Conservation (phyloP, 805 yeast genomes). For the Pichia heedii region DNA sequence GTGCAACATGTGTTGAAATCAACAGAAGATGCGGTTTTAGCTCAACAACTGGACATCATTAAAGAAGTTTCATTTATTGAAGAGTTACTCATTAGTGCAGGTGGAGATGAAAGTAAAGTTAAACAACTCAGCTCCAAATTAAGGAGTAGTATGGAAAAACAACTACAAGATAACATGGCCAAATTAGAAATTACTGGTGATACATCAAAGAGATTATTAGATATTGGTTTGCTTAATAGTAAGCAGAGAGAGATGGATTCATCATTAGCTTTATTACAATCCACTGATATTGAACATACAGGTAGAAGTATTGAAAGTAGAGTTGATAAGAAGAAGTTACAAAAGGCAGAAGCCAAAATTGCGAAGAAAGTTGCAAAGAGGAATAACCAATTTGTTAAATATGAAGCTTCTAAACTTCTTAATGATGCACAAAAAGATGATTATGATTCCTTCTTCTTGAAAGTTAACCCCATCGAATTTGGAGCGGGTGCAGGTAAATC, state of each 20-base stretch:
- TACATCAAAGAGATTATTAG: constrained; percentile 77
- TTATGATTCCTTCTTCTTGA: constrained; percentile 90
- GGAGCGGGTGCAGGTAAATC: constrained; percentile 90
- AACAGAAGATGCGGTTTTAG: constrained; percentile 74
- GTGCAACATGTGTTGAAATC: constrained; percentile 70
- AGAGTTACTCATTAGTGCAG: constrained; percentile 67
- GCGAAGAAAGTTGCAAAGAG: constrained; percentile 95
- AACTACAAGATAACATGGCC: constrained; percentile 58
- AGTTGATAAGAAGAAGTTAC: constrained; percentile 93
- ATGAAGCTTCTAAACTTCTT: constrained; percentile 89
- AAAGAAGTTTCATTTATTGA: constrained; percentile 62
- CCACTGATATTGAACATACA: constrained; percentile 81
- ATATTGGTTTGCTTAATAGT: constrained; percentile 62
- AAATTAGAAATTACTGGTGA: constrained; percentile 75
- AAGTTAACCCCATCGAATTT: constrained; percentile 90
- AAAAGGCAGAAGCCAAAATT: constrained; percentile 94
- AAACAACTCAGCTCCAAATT: constrained; percentile 38
- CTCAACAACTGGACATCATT: constrained; percentile 59
- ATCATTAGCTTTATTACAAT: constrained; percentile 68
- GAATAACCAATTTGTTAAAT: constrained; percentile 67
- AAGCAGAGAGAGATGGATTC: constrained; percentile 67
- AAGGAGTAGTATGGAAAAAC: constrained; percentile 39
- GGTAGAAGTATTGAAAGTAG: constrained; percentile 89
- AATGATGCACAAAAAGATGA: constrained; percentile 57
- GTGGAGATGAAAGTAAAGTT: constrained; percentile 59